These are phyloP conservation scores for Clavispora asparagi DNA, from an alignment of 805 yeast genomes.

Conservation along the genomic window DNA sequence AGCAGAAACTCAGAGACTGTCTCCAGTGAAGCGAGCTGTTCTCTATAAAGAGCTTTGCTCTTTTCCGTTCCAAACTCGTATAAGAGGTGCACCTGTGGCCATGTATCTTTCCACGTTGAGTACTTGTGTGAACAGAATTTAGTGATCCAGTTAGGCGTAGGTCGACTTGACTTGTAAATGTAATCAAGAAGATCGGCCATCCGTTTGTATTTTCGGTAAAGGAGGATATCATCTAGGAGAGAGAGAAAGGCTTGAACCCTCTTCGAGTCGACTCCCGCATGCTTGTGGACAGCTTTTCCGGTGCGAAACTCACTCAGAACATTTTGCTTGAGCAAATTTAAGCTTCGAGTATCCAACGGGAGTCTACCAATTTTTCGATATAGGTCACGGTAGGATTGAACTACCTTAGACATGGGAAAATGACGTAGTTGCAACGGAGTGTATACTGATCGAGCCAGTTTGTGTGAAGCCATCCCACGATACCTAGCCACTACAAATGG, in stretches of 20 bases:
- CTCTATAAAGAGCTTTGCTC: slow-evolving; percentile 13
- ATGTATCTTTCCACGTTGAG: slow-evolving; percentile 17
- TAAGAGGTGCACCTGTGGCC: slow-evolving; percentile 35
- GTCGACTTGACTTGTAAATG: slow-evolving; percentile 17
- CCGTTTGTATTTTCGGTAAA: slow-evolving; percentile 21
- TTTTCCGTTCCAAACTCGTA: slow-evolving; percentile 18
- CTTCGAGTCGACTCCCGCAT: slow-evolving; percentile 10
- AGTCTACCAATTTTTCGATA: slow-evolving; percentile 22
- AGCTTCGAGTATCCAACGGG: slow-evolving; percentile 21
- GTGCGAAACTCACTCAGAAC: slow-evolving; percentile 11
- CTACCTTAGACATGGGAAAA: not conserved
- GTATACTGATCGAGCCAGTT: not conserved
- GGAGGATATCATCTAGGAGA: slow-evolving; percentile 23
- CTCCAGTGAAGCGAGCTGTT: slow-evolving; percentile 6
- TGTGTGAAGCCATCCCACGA: not conserved
- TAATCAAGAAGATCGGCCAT: slow-evolving; percentile 24
- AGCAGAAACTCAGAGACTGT: slow-evolving; percentile 8
- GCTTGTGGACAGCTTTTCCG: slow-evolving; percentile 6
- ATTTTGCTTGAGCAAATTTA: slow-evolving; percentile 8
- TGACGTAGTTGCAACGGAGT: not conserved
- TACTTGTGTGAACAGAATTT: slow-evolving; percentile 17
- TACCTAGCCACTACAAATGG: no score
- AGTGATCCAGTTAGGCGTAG: slow-evolving; percentile 15
- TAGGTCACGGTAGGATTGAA: slow-evolving; percentile 18
- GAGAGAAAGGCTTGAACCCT: slow-evolving; percentile 7